These are phyloP conservation scores for Tetrapisispora iriomotensis DNA, from an alignment of 805 yeast genomes.

Conservation along the genomic window DNA sequence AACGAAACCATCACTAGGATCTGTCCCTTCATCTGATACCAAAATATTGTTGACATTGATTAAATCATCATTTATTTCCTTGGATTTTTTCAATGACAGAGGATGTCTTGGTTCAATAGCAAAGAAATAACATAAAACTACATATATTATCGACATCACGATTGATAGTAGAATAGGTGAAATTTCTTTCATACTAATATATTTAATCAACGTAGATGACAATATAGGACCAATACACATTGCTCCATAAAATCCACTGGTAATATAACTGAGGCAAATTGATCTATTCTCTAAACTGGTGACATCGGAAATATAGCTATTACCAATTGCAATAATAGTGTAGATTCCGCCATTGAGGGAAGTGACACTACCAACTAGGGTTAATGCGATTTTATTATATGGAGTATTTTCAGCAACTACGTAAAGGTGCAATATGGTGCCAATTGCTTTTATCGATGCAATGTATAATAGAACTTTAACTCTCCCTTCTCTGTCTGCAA, in stretches of 20 bases:
- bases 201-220: slow-evolving; percentile 35
- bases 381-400: slow-evolving; percentile 33
- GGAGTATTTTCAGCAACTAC: slow-evolving; percentile 28
- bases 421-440: slow-evolving; percentile 13
- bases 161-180: slow-evolving; percentile 27
- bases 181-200: slow-evolving; percentile 12
- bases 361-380: slow-evolving; percentile 36
- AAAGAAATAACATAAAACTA: slow-evolving; percentile 30
- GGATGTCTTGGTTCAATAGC: slow-evolving; percentile 57
- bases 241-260: slow-evolving; percentile 52
- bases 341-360: slow-evolving; percentile 53
- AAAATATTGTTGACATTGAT: too few relatives aligned
- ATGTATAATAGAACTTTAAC: slow-evolving; percentile 36
- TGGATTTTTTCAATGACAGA: slow-evolving; percentile 44
- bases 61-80: too few relatives aligned
- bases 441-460: slow-evolving; percentile 17
- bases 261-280: slow-evolving; percentile 45
- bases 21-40: too few relatives aligned
- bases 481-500: slow-evolving; percentile 58
- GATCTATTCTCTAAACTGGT: slow-evolving; percentile 52
- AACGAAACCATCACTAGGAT: too few relatives aligned
- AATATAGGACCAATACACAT: slow-evolving; percentile 54
- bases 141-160: slow-evolving; percentile 25
- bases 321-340: slow-evolving; percentile 46
- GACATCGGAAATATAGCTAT: slow-evolving; percentile 67